Evolutionary conservation across 2,329 filamentous ascomycete species (phyloP), one percentile per base, ranked within the genome.

Genomic region (Pseudocercospora eumusae): DNA sequence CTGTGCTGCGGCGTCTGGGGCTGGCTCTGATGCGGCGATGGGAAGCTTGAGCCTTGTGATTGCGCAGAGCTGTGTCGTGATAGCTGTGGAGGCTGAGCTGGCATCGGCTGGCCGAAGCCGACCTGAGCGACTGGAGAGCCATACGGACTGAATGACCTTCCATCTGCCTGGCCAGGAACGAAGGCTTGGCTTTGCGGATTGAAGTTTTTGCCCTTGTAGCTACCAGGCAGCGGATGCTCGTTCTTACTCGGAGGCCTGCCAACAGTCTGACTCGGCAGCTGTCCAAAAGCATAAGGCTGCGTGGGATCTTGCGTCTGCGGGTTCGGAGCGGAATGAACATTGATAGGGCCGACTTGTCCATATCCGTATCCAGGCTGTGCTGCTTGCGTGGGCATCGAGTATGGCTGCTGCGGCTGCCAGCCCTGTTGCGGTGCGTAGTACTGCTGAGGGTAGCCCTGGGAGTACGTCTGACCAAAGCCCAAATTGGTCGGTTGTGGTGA

Each of bases 161-260:
- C 57, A 23, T 65, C 63, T 28, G 64, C 25, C 31, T 85, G 80
- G 56, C 82, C 83, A 1, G 93, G 93, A 23, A 96, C 86, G 75
- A 98, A 97, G 0, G 93, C 90, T 72, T 96, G 91, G 15, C 91
- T 97, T 78, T 96, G 93, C 0, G 93, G 93, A 73, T 97, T 97
- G 79, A 98, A 97, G 11, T 89, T 86, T 70, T 92, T 91, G 61
- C 92, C 84, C 72, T 90, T 91, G 73, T 86, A 96, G 76, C 89
- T 95, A 36, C 91, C 91, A 13, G 92, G 91, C 60, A 96, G 87
- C 5, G 91, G 90, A 74, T 96, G 91, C 72, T 92, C 89, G 61
- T 84, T 86, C 75, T 89, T 87, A 15, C 85, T 89, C 67, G 90
- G 86, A 62, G 84, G 85, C 74, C 87, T 85, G 70, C 90, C 90